Conservation (phyloP, 257 asterid genomes). For the Jacaranda copaia region DNA sequence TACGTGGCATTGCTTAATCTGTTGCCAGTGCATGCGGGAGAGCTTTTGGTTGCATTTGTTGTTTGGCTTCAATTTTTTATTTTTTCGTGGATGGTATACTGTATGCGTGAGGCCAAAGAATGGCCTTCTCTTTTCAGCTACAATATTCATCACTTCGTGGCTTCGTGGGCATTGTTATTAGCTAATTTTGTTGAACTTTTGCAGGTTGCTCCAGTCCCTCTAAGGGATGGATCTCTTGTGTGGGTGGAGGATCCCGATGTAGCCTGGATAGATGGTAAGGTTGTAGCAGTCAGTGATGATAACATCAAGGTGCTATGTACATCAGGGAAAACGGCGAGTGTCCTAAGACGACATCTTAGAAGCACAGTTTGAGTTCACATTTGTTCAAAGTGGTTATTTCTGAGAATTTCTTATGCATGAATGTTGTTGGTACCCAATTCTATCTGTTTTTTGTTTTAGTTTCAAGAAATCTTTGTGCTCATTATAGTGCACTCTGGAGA, state of each 20-base stretch:
- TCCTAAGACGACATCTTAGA: slow-evolving; percentile 27
- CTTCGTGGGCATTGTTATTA: slow-evolving; percentile 22
- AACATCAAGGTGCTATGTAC: slow-evolving; percentile 78
- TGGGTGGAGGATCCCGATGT: slow-evolving; percentile 94
- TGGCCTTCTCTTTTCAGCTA: not conserved
- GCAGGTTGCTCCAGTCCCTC: slow-evolving; percentile 81
- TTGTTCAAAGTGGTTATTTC: not conserved
- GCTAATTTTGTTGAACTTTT: slow-evolving; percentile 35
- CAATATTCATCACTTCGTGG: slow-evolving; percentile 9
- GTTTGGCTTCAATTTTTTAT: slow-evolving; percentile 34
- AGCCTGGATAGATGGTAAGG: slow-evolving; percentile 99
- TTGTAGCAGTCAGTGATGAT: slow-evolving; percentile 74
- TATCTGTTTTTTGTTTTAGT: not conserved
- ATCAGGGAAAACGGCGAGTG: slow-evolving; percentile 89
- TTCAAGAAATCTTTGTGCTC: not conserved
- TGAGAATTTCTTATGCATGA: not conserved
- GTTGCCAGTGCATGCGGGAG: slow-evolving; percentile 13
- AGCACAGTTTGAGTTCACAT: not conserved
- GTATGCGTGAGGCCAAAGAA: not conserved
- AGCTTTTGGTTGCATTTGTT: slow-evolving; percentile 14
- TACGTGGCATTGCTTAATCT: slow-evolving; percentile 22
- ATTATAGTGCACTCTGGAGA: not conserved
- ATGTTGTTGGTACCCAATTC: not conserved
- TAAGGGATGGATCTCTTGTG: slow-evolving; percentile 88
- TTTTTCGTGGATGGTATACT: slow-evolving; percentile 9